Base-by-base conservation (phyloP, 495 filamentous ascomycete genomes). In the Lasiosphaeria miniovina region DNA sequence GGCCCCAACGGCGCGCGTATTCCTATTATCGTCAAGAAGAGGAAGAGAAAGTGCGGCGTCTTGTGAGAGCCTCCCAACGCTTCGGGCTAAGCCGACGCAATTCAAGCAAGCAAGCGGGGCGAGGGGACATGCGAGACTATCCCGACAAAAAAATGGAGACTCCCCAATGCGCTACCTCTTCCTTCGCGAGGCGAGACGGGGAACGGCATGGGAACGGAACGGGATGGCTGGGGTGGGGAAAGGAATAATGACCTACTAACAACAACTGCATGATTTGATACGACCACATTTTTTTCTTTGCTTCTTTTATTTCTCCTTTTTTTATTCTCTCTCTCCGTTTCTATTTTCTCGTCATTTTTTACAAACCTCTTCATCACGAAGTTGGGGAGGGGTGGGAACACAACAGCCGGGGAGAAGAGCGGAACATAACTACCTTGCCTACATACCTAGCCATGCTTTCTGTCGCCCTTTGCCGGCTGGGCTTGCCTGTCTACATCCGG, bases 31-130 rank as follows among this genome's bases (percentile, higher is more conserved):
- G 61, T 67, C 70, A 76, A 77, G 66, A 81, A 76, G 75, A 85
- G 83, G 80, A 94, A 90, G 84, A 90, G 68, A 57, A 69, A 65
- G 63, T 73, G 70, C 52, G 50, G 48, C 45, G 49, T 69, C 54
- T 59, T 69, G 15, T 64, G 54, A 67, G 36, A 58, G 55, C 38
- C 49, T 34, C 46, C 24, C 24, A 24, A 24, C 24, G 24, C 0
- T 24, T 24, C 24, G 24, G 24, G 24, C 24, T 24, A 24, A 24
- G 24, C 24, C 0, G 24, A 24, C 2, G 24, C 24, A 24, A 24
- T 24, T 0, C 24, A 24, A 24, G 24, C 24, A 24, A 24, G 24
- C 24, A 24, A 24, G 24, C 24, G 24, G 24, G 24, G 24, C 24
- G 24, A 24, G 24, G 24, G 24, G 0, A 24, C 24, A 24, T 24